Evolutionary conservation across 768 basidiomycete genomes (phyloP).

Genomic region (Calocybe gangraenosa): DNA sequence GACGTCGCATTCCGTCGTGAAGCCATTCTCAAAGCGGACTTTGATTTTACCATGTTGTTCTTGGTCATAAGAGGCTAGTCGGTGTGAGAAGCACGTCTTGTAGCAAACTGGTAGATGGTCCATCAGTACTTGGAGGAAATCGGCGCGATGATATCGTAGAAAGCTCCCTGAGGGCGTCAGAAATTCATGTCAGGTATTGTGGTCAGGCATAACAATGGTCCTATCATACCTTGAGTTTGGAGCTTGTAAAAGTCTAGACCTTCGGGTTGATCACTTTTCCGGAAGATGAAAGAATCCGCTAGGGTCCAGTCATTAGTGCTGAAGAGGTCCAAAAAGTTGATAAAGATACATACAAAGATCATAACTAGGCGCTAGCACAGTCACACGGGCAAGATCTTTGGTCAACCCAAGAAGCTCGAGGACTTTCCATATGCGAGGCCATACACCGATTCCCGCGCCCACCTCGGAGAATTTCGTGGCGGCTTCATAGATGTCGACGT

Average conservation of each 20-base stretch:
- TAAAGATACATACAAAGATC: conserved; percentile 14
- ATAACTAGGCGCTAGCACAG: conserved; percentile 20
- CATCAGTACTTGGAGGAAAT: conserved; percentile 46
- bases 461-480: conserved; percentile 30
- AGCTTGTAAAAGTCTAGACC: conserved; percentile 21
- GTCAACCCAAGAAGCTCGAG: conserved; percentile 35
- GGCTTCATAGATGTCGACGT: conserved; percentile 40
- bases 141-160: conserved; percentile 41
- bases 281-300: conserved; percentile 21
- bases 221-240: conserved; percentile 15
- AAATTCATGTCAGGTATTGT: background rate
- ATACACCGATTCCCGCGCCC: conserved; percentile 38
- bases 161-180: conserved; percentile 16
- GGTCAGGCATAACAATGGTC: no score
- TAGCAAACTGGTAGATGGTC: conserved; percentile 33
- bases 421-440: conserved; percentile 35
- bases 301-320: background rate
- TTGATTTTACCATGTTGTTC: conserved; percentile 16
- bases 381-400: conserved; percentile 24
- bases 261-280: conserved; percentile 21
- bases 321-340: background rate
- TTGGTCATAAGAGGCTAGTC: conserved; percentile 38
- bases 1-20: conserved; percentile 42
- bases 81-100: conserved; percentile 34
- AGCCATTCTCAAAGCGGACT: conserved; percentile 43